These are phyloP conservation scores for Urochloa ruziziensis DNA, from an alignment of 176 grass and related monocot species.

Conservation along the genomic window DNA sequence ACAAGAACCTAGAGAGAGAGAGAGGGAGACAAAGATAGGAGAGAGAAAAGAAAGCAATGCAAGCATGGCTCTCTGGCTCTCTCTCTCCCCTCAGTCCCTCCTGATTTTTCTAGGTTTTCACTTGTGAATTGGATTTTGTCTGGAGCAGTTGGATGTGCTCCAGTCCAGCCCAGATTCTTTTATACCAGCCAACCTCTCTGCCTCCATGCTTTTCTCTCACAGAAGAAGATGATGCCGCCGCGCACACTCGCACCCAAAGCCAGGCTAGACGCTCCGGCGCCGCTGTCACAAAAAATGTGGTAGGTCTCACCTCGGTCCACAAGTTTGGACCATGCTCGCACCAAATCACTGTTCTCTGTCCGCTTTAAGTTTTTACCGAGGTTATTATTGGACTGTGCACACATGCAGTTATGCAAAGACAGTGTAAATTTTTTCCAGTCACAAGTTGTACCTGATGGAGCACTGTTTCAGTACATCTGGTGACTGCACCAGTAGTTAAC, in stretches of 20 bases:
- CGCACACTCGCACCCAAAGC: conserved; percentile 4
- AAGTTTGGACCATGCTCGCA: conserved; percentile 43
- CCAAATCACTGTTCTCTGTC: conserved; percentile 19
- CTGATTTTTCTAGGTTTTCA: conserved; percentile 39
- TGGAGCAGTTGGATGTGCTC: conserved; percentile 70
- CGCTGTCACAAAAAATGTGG: conserved; percentile 19
- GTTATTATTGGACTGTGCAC: conserved; percentile 3
- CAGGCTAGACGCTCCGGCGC: not conserved
- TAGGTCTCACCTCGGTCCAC: conserved; percentile 32
- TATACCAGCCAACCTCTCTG: conserved; percentile 46
- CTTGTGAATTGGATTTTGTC: conserved; percentile 79
- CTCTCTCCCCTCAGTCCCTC: not conserved
- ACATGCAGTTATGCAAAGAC: not conserved
- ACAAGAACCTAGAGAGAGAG: not conserved
- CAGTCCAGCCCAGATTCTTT: conserved; percentile 59
- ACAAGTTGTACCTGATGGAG: not conserved
- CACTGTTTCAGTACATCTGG: conserved; percentile 10
- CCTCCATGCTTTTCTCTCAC: conserved; percentile 27
- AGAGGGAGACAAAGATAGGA: not conserved
- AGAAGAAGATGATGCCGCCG: conserved; percentile 39
- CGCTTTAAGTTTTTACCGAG: conserved; percentile 20
- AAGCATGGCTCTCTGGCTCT: not conserved
- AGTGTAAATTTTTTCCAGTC: not conserved
- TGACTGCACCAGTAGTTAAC: conserved; percentile 3
- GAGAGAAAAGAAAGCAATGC: conserved; percentile 8